Evolutionary conservation across 176 grass and related monocot species (phyloP).

Genomic region (Oryza meyeriana): DNA sequence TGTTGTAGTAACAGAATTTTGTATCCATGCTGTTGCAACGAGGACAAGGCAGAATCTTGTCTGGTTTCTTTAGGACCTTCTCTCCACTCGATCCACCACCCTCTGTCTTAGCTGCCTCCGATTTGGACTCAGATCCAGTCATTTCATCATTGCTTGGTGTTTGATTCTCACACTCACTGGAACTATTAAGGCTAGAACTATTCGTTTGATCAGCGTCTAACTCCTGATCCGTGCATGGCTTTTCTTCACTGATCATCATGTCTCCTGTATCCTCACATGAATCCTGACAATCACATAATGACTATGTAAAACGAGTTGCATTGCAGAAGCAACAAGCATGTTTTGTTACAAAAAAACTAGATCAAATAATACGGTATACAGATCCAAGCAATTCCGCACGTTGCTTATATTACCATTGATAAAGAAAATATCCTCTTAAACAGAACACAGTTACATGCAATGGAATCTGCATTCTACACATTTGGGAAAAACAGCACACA

Average conservation of each 20-base stretch:
- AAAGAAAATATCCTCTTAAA: not conserved
- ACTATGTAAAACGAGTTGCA: conserved; percentile 32
- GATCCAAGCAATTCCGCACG: not conserved
- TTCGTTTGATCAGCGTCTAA: conserved; percentile 23
- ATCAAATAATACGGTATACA: not conserved
- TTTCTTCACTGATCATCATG: conserved; percentile 8
- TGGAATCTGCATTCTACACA: not conserved
- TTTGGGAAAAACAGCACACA: not conserved
- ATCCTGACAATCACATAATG: conserved; percentile 31
- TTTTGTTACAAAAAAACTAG: not conserved
- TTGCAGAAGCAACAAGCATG: not conserved
- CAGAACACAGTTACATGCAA: not conserved
- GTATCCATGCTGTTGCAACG: conserved; percentile 77
- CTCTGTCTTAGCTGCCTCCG: conserved; percentile 13
- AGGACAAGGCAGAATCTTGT: conserved; percentile 76
- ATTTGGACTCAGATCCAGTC: conserved; percentile 37
- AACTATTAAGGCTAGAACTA: conserved; percentile 47
- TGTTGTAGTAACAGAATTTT: conserved; percentile 82
- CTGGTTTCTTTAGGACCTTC: conserved; percentile 71
- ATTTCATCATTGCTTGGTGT: conserved; percentile 17
- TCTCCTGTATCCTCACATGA: conserved; percentile 31
- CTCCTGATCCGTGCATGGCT: conserved; percentile 23
- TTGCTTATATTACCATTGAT: not conserved
- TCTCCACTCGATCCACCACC: conserved; percentile 16
- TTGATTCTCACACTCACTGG: conserved; percentile 32